Conservation (phyloP, 2,329 filamentous ascomycete species). For the Hymenoscyphus linearis region DNA sequence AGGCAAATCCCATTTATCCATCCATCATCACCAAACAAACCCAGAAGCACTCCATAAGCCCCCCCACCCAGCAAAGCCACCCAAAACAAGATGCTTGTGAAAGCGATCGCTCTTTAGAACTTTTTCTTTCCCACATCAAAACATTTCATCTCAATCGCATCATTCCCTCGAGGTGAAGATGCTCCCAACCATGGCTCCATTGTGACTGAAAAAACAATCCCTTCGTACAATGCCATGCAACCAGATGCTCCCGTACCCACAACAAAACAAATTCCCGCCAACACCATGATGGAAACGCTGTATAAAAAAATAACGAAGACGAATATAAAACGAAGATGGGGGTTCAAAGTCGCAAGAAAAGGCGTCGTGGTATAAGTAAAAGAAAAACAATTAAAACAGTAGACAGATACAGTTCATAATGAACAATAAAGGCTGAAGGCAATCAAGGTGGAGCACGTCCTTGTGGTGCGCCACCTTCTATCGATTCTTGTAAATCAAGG, state of each 20-base stretch:
- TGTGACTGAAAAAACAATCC: not conserved
- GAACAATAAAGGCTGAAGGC: not conserved
- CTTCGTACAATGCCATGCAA: not conserved
- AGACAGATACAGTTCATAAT: not conserved
- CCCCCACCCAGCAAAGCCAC: constrained; percentile 2
- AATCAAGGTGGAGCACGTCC: constrained; percentile 27
- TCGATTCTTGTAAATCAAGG: constrained; percentile 46
- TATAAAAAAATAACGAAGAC: not conserved
- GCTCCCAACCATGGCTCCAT: not conserved
- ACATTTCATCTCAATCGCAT: not conserved
- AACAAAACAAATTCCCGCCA: constrained; percentile 3
- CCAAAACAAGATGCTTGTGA: constrained; percentile 5
- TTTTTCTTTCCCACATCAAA: constrained; percentile 1
- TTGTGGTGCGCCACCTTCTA: constrained; percentile 19
- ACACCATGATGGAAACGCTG: constrained; percentile 8
- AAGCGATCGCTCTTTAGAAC: constrained; percentile 4
- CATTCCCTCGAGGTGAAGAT: not conserved
- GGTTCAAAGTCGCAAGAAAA: not conserved
- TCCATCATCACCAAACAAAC: not conserved
- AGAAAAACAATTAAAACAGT: not conserved
- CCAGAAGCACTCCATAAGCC: not conserved
- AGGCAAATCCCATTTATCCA: not conserved
- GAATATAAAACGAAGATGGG: not conserved
- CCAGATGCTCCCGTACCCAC: not conserved
- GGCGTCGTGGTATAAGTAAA: not conserved